phyloP scores from a whole-genome alignment of 2,329 filamentous ascomycete genomes.

The Dichotomopilus funicola region DNA sequence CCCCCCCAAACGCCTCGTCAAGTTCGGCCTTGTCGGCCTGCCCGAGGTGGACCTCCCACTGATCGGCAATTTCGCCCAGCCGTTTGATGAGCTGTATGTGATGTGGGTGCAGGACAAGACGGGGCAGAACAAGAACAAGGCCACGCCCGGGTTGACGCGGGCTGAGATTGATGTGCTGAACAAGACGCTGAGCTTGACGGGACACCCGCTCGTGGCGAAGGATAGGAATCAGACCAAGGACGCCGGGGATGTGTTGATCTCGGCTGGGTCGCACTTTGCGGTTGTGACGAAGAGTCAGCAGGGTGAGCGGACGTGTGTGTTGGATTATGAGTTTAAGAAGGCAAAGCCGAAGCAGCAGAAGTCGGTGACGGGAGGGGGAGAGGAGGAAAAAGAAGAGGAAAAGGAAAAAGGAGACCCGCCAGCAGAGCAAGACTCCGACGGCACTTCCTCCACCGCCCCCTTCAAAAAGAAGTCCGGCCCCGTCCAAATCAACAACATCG shows the following conservation, averaged over 20 bases:
- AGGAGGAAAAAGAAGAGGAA: background rate
- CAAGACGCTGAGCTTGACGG: background rate
- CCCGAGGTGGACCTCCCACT: constrained; percentile 25
- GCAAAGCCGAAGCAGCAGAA: constrained; percentile 1
- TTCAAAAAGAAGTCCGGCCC: constrained; percentile 29
- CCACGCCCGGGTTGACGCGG: constrained; percentile 15
- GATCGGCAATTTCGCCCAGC: constrained; percentile 29
- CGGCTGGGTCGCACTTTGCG: constrained; percentile 24
- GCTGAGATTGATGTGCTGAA: constrained; percentile 18
- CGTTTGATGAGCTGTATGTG: constrained; percentile 31
- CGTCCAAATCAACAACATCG: constrained; percentile 31
- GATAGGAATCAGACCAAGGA: constrained; percentile 14
- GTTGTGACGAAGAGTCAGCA: constrained; percentile 18
- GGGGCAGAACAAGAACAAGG: background rate
- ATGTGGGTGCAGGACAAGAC: constrained; percentile 29
- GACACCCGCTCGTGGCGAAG: constrained; percentile 18
- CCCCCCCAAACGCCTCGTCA: constrained; percentile 16
- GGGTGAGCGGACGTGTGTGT: constrained; percentile 15
- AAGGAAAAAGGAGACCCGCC: background rate
- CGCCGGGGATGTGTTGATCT: constrained; percentile 19
- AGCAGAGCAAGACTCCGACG: constrained; percentile 1
- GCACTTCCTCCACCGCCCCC: constrained; percentile 19
- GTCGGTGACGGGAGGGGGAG: background rate
- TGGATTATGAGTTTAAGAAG: constrained; percentile 26
- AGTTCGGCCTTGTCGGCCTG: constrained; percentile 10